Conservation (phyloP, 2,329 filamentous ascomycete species). For the Phialophora expanda region DNA sequence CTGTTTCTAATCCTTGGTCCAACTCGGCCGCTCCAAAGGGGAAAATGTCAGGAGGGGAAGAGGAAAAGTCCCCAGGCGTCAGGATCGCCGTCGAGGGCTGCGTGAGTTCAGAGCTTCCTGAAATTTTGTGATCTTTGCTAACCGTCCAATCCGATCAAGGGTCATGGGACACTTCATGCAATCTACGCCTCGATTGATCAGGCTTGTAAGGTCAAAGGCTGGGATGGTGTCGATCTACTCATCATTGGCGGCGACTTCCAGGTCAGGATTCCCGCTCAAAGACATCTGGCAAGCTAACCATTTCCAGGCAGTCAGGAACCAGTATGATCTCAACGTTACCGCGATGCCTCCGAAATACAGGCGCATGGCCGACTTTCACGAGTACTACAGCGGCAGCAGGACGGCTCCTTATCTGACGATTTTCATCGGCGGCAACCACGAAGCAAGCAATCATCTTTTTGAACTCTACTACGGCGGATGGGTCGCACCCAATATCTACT, state of each 20-base stretch:
- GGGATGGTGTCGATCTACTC: slow-evolving; percentile 82
- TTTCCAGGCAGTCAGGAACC: slow-evolving; percentile 80
- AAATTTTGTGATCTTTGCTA: slow-evolving; percentile 16
- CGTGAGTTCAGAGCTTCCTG: slow-evolving; percentile 57
- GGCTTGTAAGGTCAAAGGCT: slow-evolving; percentile 72
- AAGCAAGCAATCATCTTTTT: slow-evolving; percentile 86
- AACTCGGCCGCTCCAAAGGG: neutral
- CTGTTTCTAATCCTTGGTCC: slow-evolving; percentile 4
- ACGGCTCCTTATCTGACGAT: slow-evolving; percentile 86
- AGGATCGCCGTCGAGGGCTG: slow-evolving; percentile 87
- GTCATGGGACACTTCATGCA: slow-evolving; percentile 87
- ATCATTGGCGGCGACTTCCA: slow-evolving; percentile 98
- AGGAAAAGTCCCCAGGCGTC: slow-evolving; percentile 46
- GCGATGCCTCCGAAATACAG: slow-evolving; percentile 89
- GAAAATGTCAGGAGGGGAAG: slow-evolving; percentile 8
- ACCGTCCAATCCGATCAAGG: slow-evolving; percentile 56
- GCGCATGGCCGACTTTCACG: slow-evolving; percentile 85
- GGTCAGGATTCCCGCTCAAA: slow-evolving; percentile 51
- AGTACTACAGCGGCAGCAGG: slow-evolving; percentile 83
- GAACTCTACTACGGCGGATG: slow-evolving; percentile 97
- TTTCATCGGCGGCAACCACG: slow-evolving; percentile 94
- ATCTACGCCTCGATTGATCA: slow-evolving; percentile 82
- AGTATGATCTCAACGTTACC: slow-evolving; percentile 84
- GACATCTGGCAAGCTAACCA: slow-evolving; percentile 22
- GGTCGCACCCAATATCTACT: slow-evolving; percentile 97